phyloP scores from a whole-genome alignment of 495 filamentous ascomycete genomes.

The Xylaria scruposa region DNA sequence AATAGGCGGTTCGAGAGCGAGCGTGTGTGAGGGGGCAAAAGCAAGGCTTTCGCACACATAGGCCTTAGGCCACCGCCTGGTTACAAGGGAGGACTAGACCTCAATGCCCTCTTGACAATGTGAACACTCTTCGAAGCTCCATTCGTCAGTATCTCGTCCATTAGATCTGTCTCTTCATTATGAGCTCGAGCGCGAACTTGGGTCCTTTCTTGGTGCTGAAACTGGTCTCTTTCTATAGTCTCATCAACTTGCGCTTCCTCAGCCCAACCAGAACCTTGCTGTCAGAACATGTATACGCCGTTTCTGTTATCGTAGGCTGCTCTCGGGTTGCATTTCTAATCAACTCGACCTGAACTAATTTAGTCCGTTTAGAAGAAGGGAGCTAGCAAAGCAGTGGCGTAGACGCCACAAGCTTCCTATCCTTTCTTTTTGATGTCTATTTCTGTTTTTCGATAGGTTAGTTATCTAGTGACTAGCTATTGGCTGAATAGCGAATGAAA shows the following conservation, averaged over 20 bases:
- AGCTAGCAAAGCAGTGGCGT: neutral
- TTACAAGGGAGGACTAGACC: too few relatives aligned
- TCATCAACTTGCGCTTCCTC: constrained; percentile 44
- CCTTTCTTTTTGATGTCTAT: constrained; percentile 11
- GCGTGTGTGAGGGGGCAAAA: too few relatives aligned
- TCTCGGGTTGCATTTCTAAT: constrained; percentile 82
- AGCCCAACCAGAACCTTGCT: constrained; percentile 56
- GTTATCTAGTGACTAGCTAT: too few relatives aligned
- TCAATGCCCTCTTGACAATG: too few relatives aligned
- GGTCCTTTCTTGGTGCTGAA: constrained; percentile 84
- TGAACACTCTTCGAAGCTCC: constrained; percentile 47
- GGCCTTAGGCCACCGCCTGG: too few relatives aligned
- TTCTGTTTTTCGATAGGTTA: constrained; percentile 45
- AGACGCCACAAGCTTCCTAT: constrained; percentile 28
- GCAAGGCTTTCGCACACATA: too few relatives aligned
- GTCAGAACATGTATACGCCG: constrained; percentile 70
- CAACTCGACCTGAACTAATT: constrained; percentile 25
- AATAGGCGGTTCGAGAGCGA: too few relatives aligned
- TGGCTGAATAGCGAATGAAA: neutral
- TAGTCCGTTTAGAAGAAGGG: neutral
- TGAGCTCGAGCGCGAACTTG: constrained; percentile 84
- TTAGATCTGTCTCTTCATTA: constrained; percentile 97
- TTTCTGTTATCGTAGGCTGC: constrained; percentile 71
- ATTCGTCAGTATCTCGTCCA: constrained; percentile 85
- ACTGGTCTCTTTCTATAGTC: constrained; percentile 79